Evolutionary conservation across 768 basidiomycete genomes (phyloP), one percentile per base, ranked within the genome.

Genomic region (Amylocystis lapponica): DNA sequence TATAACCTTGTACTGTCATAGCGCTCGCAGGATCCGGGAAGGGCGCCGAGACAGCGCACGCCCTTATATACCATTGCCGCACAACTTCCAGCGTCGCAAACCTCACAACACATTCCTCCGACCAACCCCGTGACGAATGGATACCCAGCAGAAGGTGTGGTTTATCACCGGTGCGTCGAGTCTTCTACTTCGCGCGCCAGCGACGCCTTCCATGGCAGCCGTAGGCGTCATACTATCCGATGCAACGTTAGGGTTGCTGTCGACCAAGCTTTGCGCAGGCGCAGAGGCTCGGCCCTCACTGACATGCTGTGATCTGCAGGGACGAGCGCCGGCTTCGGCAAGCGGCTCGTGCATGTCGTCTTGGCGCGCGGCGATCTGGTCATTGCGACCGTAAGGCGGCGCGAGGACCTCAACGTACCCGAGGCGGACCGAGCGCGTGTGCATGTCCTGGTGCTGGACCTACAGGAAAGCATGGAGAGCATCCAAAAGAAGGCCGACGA

Each of bases 361-460:
- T 53, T 59, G 8, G 46, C 55, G 7, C 55, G 58, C 16, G 61
- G 58, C 3, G 54, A 58, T 27, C 32, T 54, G 34, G 60, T 60
- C 16, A 31, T 48, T 9, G 48, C 45, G 5, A 50, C 48, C 1
- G 49, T 36, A 3, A 41, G 47, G 22, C 22, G 40, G 13, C 22
- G 14, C 9, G 19, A 23, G 13, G 27, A 29, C 10, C 41, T 46
- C 27, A 36, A 52, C 5, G 32, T 45, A 11, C 31, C 54, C 26
- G 37, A 52, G 12, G 55, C 57, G 19, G 59, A 59, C 16, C 45
- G 55, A 13, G 55, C 59, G 3, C 69, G 71, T 37, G 56, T 79
- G 13, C 60, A 67, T 21, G 61, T 67, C 3, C 45, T 78, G 4
- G 60, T 71, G 43, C 61, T 83, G 0, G 80, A 84, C 53, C 66